Evolutionary conservation across 768 basidiomycete species (phyloP).

Genomic region (Russula earlei): DNA sequence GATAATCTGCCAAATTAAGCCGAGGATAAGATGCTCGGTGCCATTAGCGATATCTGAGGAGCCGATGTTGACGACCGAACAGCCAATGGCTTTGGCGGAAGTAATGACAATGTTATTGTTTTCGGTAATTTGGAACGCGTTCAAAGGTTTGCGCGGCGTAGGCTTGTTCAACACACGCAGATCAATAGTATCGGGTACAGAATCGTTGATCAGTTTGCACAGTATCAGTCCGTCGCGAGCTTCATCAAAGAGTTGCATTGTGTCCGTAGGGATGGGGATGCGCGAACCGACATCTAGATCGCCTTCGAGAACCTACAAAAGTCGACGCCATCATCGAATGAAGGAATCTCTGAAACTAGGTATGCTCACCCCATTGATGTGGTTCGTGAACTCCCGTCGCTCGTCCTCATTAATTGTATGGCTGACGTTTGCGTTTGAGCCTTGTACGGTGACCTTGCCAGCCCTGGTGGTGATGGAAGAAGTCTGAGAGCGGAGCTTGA

Average conservation of each 20-base stretch:
- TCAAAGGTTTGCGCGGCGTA: slow-evolving; percentile 67
- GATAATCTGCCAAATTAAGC: slow-evolving; percentile 98
- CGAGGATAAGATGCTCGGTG: slow-evolving; percentile 91
- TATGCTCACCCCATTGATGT: slow-evolving; percentile 80
- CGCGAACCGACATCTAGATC: slow-evolving; percentile 77
- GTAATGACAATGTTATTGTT: slow-evolving; percentile 99
- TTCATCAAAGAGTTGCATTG: slow-evolving; percentile 98
- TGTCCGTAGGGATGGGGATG: slow-evolving; percentile 88
- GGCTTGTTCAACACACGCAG: slow-evolving; percentile 95
- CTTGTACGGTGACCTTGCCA: slow-evolving; percentile 90
- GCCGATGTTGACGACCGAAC: slow-evolving; percentile 98
- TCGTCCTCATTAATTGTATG: slow-evolving; percentile 99
- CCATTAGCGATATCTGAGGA: slow-evolving; percentile 88
- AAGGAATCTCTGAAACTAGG: neutral
- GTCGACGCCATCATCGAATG: neutral
- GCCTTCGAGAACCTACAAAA: slow-evolving; percentile 73
- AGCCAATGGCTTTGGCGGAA: slow-evolving; percentile 95
- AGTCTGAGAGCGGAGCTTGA: slow-evolving; percentile 55
- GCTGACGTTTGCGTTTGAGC: slow-evolving; percentile 89
- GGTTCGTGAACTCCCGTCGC: slow-evolving; percentile 90
- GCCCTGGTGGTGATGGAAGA: slow-evolving; percentile 45
- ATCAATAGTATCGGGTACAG: slow-evolving; percentile 98
- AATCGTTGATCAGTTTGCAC: slow-evolving; percentile 98
- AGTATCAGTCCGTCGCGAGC: slow-evolving; percentile 92
- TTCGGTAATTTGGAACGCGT: slow-evolving; percentile 98